Evolutionary conservation across 225 moss, liverwort and hornwort species (phyloP).

Genomic region (Physcomitrium patens): DNA sequence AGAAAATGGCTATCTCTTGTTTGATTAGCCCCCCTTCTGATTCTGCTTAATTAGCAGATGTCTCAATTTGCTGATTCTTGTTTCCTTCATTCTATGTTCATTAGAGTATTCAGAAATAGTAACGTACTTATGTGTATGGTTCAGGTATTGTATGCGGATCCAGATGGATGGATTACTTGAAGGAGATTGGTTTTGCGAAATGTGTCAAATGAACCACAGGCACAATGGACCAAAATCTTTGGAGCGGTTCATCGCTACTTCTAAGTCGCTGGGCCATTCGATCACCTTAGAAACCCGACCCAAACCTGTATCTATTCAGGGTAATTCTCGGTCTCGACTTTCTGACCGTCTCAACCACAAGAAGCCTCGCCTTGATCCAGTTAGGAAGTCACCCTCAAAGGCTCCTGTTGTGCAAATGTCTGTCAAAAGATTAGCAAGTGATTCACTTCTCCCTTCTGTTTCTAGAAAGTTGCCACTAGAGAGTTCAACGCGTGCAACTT

Average conservation of each 20-base stretch:
- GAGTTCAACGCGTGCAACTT: constrained; percentile 35
- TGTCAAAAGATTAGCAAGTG: constrained; percentile 65
- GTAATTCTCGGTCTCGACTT: constrained; percentile 67
- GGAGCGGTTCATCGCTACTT: constrained; percentile 40
- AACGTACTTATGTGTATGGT: constrained; percentile 29
- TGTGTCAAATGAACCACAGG: constrained; percentile 68
- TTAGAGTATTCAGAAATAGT: constrained; percentile 14
- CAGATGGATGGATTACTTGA: constrained; percentile 67
- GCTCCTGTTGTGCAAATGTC: constrained; percentile 51
- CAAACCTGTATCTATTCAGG: constrained; percentile 54
- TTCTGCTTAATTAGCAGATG: too few relatives aligned
- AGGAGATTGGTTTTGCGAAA: constrained; percentile 90
- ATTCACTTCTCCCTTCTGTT: constrained; percentile 48
- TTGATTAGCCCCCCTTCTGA: too few relatives aligned
- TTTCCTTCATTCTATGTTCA: constrained; percentile 14
- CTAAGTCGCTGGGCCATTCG: constrained; percentile 46
- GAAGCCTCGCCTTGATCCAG: constrained; percentile 64
- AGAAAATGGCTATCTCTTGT: too few relatives aligned
- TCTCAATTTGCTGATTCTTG: background rate
- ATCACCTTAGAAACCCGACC: constrained; percentile 53
- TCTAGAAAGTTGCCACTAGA: constrained; percentile 65
- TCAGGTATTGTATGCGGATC: constrained; percentile 92
- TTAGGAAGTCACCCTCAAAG: constrained; percentile 72
- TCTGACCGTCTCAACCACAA: constrained; percentile 75
- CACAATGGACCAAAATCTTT: constrained; percentile 49